These are phyloP conservation scores for Aspergillus ibericus DNA, from an alignment of 2,329 filamentous ascomycete genomes.

Conservation along the genomic window DNA sequence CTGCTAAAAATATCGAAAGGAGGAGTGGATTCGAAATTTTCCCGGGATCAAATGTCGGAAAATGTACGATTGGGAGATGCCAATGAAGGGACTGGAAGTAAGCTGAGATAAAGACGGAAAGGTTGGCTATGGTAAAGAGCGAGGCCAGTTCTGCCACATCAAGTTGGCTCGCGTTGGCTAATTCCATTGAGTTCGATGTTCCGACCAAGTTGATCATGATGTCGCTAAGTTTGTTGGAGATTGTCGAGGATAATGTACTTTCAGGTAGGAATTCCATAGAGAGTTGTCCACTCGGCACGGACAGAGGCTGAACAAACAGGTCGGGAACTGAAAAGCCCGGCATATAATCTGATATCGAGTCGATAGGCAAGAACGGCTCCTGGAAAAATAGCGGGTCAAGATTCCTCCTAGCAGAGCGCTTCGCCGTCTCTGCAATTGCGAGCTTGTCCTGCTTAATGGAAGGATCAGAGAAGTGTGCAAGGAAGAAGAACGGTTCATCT, in stretches of 20 bases:
- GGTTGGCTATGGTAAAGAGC: slow-evolving; percentile 26
- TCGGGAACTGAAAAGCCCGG: slow-evolving; percentile 13
- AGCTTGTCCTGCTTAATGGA: slow-evolving; percentile 27
- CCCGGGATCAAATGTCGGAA: slow-evolving; percentile 31
- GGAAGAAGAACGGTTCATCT: slow-evolving; percentile 27
- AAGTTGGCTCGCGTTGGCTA: slow-evolving; percentile 5
- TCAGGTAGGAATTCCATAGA: slow-evolving; percentile 17
- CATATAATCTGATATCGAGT: slow-evolving; percentile 17
- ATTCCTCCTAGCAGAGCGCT: slow-evolving; percentile 27
- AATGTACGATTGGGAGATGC: slow-evolving; percentile 34
- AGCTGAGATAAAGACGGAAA: slow-evolving; percentile 28
- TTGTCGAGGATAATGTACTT: slow-evolving; percentile 13
- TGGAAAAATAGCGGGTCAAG: slow-evolving; percentile 27
- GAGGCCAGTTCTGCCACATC: slow-evolving; percentile 22
- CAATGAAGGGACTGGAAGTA: slow-evolving; percentile 36
- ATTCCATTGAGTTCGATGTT: slow-evolving; percentile 30
- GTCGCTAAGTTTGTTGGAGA: slow-evolving; percentile 27
- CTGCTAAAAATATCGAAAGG: slow-evolving; percentile 29
- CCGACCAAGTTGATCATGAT: slow-evolving; percentile 29
- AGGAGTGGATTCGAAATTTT: slow-evolving; percentile 27
- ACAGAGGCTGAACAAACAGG: slow-evolving; percentile 14
- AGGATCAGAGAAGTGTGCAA: slow-evolving; percentile 31
- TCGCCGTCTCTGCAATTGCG: slow-evolving; percentile 34
- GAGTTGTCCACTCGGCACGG: slow-evolving; percentile 17
- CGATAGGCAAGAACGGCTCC: slow-evolving; percentile 25